Evolutionary conservation across 108 stramenopile genomes (phyloP).

Genomic region (Skeletonema grethae): DNA sequence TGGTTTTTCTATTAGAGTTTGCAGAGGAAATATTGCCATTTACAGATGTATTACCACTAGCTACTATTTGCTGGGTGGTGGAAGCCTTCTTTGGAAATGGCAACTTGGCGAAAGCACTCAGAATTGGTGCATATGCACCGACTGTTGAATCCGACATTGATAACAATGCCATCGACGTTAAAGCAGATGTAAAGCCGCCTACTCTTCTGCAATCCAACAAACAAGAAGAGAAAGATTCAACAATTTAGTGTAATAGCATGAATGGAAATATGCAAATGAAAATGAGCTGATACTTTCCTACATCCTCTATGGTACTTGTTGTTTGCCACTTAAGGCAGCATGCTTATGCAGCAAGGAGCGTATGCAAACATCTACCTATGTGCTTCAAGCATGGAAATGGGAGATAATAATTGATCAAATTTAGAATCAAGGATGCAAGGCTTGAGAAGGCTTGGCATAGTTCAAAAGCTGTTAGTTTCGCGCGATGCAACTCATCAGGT

Average conservation of each 20-base stretch:
- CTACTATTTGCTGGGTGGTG: constrained; percentile 76
- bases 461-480: no score
- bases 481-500: no score
- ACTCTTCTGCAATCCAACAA: neutral
- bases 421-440: no score
- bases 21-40: constrained; percentile 82
- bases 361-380: no score
- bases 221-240: neutral
- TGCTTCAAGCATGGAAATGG: no score
- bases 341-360: no score
- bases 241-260: neutral
- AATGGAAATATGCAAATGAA: neutral
- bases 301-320: neutral
- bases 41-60: constrained; percentile 79
- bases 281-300: neutral
- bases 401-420: no score
- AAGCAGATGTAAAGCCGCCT: neutral
- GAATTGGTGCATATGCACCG: constrained; percentile 46
- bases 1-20: constrained; percentile 68
- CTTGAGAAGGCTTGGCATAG: no score
- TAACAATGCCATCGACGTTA: neutral
- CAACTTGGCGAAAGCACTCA: constrained; percentile 51
- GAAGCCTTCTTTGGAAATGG: constrained; percentile 66
- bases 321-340: neutral
- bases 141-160: neutral